A percentile compares a stretch with the other conserved stretches of the same genome.
These are phyloP conservation scores for Clonostachys rosea DNA, from an alignment of 2,329 filamentous ascomycete species.

Conservation along the genomic window DNA sequence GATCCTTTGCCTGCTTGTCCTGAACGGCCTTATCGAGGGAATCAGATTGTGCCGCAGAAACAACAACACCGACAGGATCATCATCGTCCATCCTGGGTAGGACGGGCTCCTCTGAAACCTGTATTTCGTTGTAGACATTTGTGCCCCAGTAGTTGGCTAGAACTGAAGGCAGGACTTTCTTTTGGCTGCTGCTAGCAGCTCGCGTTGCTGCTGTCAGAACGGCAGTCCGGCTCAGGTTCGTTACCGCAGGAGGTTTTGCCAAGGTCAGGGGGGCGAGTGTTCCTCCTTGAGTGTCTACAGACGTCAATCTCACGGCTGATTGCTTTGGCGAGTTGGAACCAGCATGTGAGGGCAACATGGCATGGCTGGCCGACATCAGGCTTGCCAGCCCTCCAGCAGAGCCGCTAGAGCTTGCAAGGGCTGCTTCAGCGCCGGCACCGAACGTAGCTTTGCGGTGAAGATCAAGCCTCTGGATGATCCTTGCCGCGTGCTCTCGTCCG, in stretches of 20 bases:
- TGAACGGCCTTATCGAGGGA: constrained; percentile 19
- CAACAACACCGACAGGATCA: constrained; percentile 33
- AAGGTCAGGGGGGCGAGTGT: constrained; percentile 78
- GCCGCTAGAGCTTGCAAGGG: constrained; percentile 30
- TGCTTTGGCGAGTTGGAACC: constrained; percentile 17
- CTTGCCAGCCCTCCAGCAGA: constrained; percentile 69
- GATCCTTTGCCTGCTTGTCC: constrained; percentile 35
- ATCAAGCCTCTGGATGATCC: constrained; percentile 91
- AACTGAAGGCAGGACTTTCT: constrained; percentile 75
- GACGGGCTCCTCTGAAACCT: constrained; percentile 17
- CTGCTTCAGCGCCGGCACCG: constrained; percentile 33
- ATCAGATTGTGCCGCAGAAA: constrained; percentile 18
- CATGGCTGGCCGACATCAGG: constrained; percentile 81
- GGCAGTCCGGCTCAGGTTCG: constrained; percentile 80
- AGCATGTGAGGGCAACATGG: constrained; percentile 60
- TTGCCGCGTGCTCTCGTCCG: constrained; percentile 74
- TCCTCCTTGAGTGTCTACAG: constrained; percentile 44
- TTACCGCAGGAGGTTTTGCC: constrained; percentile 77
- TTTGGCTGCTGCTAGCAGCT: constrained; percentile 58
- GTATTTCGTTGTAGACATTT: constrained; percentile 59
- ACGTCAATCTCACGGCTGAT: constrained; percentile 21
- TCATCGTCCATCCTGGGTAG: constrained; percentile 26
- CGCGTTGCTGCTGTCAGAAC: constrained; percentile 77
- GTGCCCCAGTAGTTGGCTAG: constrained; percentile 95
- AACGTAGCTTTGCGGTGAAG: constrained; percentile 75